These are phyloP conservation scores for Rhytidiadelphus loreus DNA, from an alignment of 225 moss, liverwort and hornwort species.

Conservation along the genomic window DNA sequence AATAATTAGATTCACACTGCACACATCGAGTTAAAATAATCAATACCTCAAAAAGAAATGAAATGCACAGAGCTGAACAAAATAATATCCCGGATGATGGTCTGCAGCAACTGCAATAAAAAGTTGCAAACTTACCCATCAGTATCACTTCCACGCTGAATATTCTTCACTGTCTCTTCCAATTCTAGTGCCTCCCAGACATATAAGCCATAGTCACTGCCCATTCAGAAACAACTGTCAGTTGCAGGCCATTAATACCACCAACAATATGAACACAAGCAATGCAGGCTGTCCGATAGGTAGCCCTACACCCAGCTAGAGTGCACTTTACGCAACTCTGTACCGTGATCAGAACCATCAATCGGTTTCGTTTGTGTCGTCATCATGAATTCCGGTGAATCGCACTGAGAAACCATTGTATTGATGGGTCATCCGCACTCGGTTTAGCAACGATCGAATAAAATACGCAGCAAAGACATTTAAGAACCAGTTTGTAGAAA, in stretches of 20 bases:
- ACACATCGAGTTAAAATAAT: background rate
- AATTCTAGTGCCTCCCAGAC: conserved; percentile 99
- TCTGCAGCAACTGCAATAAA: background rate
- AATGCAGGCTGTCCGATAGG: background rate
- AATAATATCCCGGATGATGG: background rate
- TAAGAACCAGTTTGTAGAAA: background rate
- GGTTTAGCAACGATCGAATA: background rate
- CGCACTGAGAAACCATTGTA: background rate
- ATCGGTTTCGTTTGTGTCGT: background rate
- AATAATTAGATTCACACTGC: background rate
- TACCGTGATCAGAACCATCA: background rate
- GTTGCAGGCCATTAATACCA: background rate
- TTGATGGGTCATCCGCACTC: background rate
- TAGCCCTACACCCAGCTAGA: background rate
- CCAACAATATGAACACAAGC: background rate
- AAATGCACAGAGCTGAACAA: background rate
- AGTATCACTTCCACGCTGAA: conserved; percentile 51
- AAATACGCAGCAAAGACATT: background rate
- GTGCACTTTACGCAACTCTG: background rate
- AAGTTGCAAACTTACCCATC: conserved; percentile 25
- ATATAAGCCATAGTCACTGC: conserved; percentile 91
- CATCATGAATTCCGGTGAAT: background rate
- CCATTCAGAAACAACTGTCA: conserved; percentile 7
- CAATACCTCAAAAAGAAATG: background rate
- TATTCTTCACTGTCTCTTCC: conserved; percentile 84